These are phyloP conservation scores for Talaromyces thailandensis DNA, from an alignment of 495 filamentous ascomycete species.

Conservation along the genomic window DNA sequence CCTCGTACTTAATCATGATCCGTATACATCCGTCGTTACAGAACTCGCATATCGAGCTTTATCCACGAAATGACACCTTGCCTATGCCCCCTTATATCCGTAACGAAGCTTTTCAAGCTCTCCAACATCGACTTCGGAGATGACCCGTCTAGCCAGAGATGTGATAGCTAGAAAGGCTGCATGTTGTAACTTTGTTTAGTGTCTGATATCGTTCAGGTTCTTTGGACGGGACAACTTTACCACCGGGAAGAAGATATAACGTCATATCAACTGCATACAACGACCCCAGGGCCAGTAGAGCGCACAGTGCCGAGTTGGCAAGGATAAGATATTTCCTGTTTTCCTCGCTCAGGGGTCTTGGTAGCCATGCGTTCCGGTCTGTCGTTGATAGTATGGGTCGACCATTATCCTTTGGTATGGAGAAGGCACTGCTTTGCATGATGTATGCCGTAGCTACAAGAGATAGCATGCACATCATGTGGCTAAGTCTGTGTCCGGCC, in stretches of 20 bases:
- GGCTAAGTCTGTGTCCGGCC: not conserved
- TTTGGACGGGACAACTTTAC: slow-evolving; percentile 15
- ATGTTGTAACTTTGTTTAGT: not conserved
- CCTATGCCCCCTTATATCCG: slow-evolving; percentile 42
- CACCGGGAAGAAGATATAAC: slow-evolving; percentile 27
- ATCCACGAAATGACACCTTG: not conserved
- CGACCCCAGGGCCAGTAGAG: slow-evolving; percentile 16
- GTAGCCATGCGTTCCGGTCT: slow-evolving; percentile 1
- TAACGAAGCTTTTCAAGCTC: slow-evolving; percentile 40
- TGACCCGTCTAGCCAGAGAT: slow-evolving; percentile 25
- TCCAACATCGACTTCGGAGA: slow-evolving; percentile 37
- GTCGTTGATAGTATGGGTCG: not conserved
- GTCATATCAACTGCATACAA: slow-evolving; percentile 4
- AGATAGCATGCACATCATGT: slow-evolving; percentile 39
- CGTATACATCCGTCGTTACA: not conserved
- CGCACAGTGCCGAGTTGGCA: slow-evolving; percentile 17
- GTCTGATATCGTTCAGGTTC: not conserved
- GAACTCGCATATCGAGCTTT: not conserved
- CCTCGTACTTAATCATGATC: not conserved
- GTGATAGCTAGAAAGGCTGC: slow-evolving; percentile 30
- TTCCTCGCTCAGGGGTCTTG: slow-evolving; percentile 4
- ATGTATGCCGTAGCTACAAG: slow-evolving; percentile 49
- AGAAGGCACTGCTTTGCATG: slow-evolving; percentile 23
- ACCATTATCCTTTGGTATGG: slow-evolving; percentile 20
- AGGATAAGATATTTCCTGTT: slow-evolving; percentile 14